Percentiles rank a stretch among this genome's conserved stretches.
Conservation (phyloP, 2,329 filamentous ascomycete species). For the Hymenoscyphus repandus region DNA sequence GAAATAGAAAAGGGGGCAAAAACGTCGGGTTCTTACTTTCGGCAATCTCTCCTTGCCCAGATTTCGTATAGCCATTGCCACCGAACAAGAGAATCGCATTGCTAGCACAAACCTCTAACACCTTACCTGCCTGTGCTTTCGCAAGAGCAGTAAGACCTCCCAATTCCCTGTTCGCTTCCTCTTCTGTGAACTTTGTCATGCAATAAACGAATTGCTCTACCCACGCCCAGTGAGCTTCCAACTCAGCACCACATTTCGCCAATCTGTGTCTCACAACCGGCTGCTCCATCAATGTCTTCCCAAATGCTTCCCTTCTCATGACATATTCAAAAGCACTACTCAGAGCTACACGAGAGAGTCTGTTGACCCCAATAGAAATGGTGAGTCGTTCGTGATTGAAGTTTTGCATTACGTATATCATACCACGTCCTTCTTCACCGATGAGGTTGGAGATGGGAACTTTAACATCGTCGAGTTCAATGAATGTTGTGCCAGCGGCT, state of each 20-base stretch:
- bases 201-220: constrained; percentile 66
- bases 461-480: constrained; percentile 69
- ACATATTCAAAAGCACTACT: constrained; percentile 56
- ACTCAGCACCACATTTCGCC: constrained; percentile 61
- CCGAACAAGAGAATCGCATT: constrained; percentile 67
- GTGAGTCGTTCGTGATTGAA: constrained; percentile 74
- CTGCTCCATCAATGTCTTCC: constrained; percentile 65
- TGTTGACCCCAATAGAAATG: constrained; percentile 59
- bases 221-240: constrained; percentile 69
- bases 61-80: constrained; percentile 66
- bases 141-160: constrained; percentile 67
- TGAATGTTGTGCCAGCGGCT: constrained; percentile 66
- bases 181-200: constrained; percentile 55
- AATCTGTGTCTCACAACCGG: constrained; percentile 69
- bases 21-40: constrained; percentile 48
- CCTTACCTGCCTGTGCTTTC: constrained; percentile 68
- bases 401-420: constrained; percentile 72
- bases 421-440: constrained; percentile 63
- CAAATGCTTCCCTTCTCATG: constrained; percentile 62
- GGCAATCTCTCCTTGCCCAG: constrained; percentile 64
- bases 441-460: constrained; percentile 68
- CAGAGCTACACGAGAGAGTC: constrained; percentile 57
- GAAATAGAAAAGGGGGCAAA: neutral
- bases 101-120: constrained; percentile 66
- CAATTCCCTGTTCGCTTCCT: constrained; percentile 56